A percentile compares a stretch with the other conserved stretches of the same genome.
phyloP scores from a whole-genome alignment of 129 eudicot genomes.

The Dittrichia graveolens region DNA sequence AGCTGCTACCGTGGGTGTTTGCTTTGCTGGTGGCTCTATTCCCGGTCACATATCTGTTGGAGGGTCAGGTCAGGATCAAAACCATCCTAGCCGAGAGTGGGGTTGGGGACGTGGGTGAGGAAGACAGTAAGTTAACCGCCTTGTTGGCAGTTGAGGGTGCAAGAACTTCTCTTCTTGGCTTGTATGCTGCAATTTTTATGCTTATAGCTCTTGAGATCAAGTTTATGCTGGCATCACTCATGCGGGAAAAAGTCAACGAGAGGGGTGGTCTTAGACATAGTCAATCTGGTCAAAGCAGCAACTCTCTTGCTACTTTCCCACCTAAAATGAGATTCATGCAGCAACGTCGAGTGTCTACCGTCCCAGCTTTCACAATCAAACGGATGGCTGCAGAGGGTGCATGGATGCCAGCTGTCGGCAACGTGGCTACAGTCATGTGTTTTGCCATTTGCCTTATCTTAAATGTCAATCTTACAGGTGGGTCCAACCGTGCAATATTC shows the following conservation, averaged over 20 bases:
- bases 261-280: slow-evolving; percentile 64
- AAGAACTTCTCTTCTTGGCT: slow-evolving; percentile 89
- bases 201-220: slow-evolving; percentile 90
- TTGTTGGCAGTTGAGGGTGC: slow-evolving; percentile 93
- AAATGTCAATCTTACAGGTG: slow-evolving; percentile 85
- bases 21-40: slow-evolving; percentile 95
- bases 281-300: slow-evolving; percentile 71
- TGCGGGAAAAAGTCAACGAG: slow-evolving; percentile 70
- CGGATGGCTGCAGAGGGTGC: slow-evolving; percentile 95
- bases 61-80: slow-evolving; percentile 84
- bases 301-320: slow-evolving; percentile 54
- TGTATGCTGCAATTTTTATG: slow-evolving; percentile 97
- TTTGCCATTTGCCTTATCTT: slow-evolving; percentile 89
- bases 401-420: slow-evolving; percentile 99
- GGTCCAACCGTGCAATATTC: slow-evolving; percentile 97
- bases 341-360: slow-evolving; percentile 81
- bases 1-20: slow-evolving; percentile 87
- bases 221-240: slow-evolving; percentile 84
- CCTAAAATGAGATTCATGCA: slow-evolving; percentile 85
- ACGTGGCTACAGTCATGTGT: slow-evolving; percentile 92
- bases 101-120: slow-evolving; percentile 59
- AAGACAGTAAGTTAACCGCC: slow-evolving; percentile 68
- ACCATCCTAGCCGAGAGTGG: slow-evolving; percentile 53
- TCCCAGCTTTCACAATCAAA: slow-evolving; percentile 74
- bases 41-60: slow-evolving; percentile 88